Evolutionary conservation across 106 monocot genomes (phyloP), one percentile per base, ranked within the genome.

Genomic region (Triglochin maritima): DNA sequence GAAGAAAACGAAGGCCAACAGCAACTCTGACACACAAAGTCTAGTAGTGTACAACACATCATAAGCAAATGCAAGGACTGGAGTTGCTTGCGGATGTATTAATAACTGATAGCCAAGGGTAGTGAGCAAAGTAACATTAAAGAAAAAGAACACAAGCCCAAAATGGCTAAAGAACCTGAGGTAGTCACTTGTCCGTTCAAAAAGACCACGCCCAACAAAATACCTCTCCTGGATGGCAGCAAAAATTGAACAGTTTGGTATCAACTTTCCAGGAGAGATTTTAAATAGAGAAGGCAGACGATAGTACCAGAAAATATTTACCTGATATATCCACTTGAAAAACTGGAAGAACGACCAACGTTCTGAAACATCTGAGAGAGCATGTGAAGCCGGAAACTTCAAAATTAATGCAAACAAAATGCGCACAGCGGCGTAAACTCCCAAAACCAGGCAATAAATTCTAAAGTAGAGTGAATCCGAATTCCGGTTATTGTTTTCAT

Each of bases 271-370:
- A 29, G 29, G 29, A 29, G 29, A 29, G 29, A 29, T 29, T 29
- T 29, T 29, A 17, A 62, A 5, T 10, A 17, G 4, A 13, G 44
- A 62, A 45, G n/a, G 9, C 44, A 42, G 4, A 15, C 44, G 46
- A 42, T 15, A 63, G 67, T 63, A 46, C 4, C 72, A 7, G 66
- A 17, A 60, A 6, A 67, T 56, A 87, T 4, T 17, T 13, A 70
- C 98, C 77, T 98, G 67, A 64, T 98, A 98, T 63, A 98, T 86
- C 98, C 98, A 98, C 74, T 98, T 98, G 67, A 98, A 98, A 60
- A 98, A 92, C 66, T 98, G 98, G 79, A 92, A 89, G 73, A 92
- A 98, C 4, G 72, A 59, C 80, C 79, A 92, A n/a, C 80, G 64
- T 70, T 98, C 98, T 46, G 98, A 84, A 44, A 79, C 63, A 45